Evolutionary conservation across 2,329 filamentous ascomycete species (phyloP), one percentile per base, ranked within the genome.

Genomic region (Verticillium klebahnii): DNA sequence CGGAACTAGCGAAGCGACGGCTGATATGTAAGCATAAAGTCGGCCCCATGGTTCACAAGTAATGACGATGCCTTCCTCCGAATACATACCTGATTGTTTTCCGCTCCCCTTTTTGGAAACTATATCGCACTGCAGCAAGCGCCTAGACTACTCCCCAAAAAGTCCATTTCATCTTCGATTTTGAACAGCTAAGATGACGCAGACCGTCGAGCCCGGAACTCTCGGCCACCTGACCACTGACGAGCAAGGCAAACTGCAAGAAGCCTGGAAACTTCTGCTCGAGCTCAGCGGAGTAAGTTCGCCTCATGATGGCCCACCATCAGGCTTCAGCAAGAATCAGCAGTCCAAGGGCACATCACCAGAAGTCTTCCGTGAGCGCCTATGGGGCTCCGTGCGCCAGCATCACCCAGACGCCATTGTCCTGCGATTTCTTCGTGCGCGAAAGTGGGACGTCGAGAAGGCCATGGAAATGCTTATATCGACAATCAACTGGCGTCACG

Each of bases 141-240:
- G 25, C 25, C 25, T 5, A 25, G 25, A 25, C 25, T 25, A 25
- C 25, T 25, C 25, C 25, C 25, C 5, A 25, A 25, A 25, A 3
- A 3, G 3, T 25, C 5, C 5, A 25, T 25, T 25, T 25, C 25
- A 25, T 25, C 25, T 25, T 25, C 25, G 25, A 25, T 25, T 25
- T 25, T 5, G 25, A 77, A 72, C 66, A 75, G 71, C 69, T 71
- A 73, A 62, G 82, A 79, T 70, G 80, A 84, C 65, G 77, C 83
- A 62, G 80, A 45, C 23, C n/a, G 80, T 1, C 9, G 39, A 50
- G 25, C 37, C 57, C 57, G 57, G 57, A n/a, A 58, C 57, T 8
- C 62, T 69, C 36, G 68, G 69, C 59, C 68, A 69, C 60, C 63
- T 71, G 56, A 69, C 66, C 4, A 14, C 60, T 7, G 62, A 67